These are phyloP conservation scores for Cicer judaicum DNA, from an alignment of 306 rosid species.

Conservation along the genomic window DNA sequence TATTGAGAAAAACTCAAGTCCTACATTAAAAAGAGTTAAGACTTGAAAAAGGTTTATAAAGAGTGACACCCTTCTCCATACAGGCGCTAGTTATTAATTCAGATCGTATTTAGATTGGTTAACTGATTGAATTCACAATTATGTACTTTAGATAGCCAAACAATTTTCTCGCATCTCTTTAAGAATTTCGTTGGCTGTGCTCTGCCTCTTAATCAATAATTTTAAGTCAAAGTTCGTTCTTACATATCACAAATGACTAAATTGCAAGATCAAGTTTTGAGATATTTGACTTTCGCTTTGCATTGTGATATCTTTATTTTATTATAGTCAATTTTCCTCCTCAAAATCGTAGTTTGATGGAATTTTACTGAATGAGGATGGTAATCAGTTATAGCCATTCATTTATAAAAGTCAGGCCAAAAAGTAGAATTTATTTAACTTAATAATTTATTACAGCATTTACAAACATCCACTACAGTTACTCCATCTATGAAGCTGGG, in stretches of 20 bases:
- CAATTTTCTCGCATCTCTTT: background rate
- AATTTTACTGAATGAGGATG: background rate
- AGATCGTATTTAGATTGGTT: background rate
- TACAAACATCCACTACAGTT: background rate
- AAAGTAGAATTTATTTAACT: background rate
- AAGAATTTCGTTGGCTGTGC: background rate
- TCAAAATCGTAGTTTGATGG: background rate
- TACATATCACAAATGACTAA: background rate
- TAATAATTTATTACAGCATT: background rate
- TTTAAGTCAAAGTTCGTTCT: too few species aligned
- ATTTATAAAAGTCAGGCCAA: background rate
- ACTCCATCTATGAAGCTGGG: background rate
- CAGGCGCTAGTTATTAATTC: background rate
- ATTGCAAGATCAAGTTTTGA: background rate
- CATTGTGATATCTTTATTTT: slow-evolving; percentile 5
- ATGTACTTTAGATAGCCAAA: background rate
- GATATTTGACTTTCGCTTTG: background rate
- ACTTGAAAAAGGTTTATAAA: background rate
- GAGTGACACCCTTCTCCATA: background rate
- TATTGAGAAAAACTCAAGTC: background rate
- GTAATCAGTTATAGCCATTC: background rate
- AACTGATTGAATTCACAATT: background rate
- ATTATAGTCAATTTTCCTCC: background rate
- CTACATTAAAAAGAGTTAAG: background rate
- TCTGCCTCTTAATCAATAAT: background rate